Evolutionary conservation across 345 rosid genomes (phyloP), one percentile per base, ranked within the genome.

Genomic region (Eucalyptus sp.): DNA sequence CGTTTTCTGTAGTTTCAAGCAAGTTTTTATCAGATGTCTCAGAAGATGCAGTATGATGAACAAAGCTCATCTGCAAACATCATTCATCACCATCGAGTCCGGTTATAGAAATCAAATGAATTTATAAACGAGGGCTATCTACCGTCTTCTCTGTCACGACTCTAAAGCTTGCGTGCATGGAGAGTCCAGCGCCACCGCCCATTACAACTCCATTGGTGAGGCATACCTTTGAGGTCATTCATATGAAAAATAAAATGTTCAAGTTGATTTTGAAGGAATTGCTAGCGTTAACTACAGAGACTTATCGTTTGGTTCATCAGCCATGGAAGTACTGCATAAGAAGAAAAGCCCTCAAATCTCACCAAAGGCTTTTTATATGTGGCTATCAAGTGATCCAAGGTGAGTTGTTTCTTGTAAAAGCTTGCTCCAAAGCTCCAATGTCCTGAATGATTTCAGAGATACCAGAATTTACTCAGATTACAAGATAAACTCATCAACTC

Each of bases 341-440:
- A 76, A 76, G 48, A 76, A 76, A 31, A 33, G 15, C 76, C 27
- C 43, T 31, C n/a, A 31, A 22, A 41, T 50, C 62, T 86, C 41
- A 71, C 91, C 91, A 90, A 49, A 4, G 90, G 88, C 83, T 88
- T 90, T 86, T 86, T 60, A 44, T 79, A 88, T 11, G 91, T 88
- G 50, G 90, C 88, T 52, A 88, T 50, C 80, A 90, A 33, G 56
- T 88, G 87, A 46, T 86, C 62, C 31, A 90, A 50, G 86, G 5
- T 76, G 20, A 52, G 31, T 58, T 31, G 58, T 50, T 79, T 90
- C 90, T 60, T 79, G 90, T 86, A 88, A 86, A 88, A 90, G 22
- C 66, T 76, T 71, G 90, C 91, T 51, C 88, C 91, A 37, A 54
- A 90, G 33, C 87, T 90, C 91, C 91, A 90, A 86, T 90, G 91